Evolutionary conservation across 2,329 filamentous ascomycete genomes (phyloP).

Genomic region (Aaosphaeria arxii): DNA sequence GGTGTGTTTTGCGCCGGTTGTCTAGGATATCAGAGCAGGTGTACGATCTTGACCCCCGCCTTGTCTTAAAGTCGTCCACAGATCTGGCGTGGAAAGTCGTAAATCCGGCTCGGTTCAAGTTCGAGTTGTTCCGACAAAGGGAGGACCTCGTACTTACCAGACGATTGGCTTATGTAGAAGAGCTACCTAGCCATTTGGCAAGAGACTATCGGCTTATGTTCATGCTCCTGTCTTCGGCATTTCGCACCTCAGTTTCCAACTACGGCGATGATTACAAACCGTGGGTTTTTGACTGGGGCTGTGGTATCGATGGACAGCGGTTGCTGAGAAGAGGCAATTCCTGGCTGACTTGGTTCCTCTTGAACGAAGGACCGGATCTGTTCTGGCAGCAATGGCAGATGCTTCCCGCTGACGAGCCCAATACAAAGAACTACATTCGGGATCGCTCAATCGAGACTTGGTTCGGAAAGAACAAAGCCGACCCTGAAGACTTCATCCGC

Average conservation of each 20-base stretch:
- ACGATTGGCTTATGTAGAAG: constrained; percentile 18
- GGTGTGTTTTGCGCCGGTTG: constrained; percentile 21
- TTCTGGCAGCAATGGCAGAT: constrained; percentile 33
- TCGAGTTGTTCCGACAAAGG: constrained; percentile 11
- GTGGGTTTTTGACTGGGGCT: constrained; percentile 27
- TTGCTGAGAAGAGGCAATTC: constrained; percentile 22
- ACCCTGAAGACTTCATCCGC: constrained; percentile 12
- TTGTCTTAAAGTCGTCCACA: constrained; percentile 8
- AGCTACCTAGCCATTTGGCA: constrained; percentile 13
- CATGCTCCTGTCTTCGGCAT: constrained; percentile 24
- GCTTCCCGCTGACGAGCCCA: constrained; percentile 6
- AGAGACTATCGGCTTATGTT: constrained; percentile 31
- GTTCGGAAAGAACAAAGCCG: constrained; percentile 10
- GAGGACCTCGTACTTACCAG: constrained; percentile 17
- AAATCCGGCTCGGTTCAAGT: constrained; percentile 13
- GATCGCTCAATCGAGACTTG: constrained; percentile 21
- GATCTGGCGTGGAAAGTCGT: constrained; percentile 11
- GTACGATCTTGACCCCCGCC: constrained; percentile 7
- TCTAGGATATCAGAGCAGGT: constrained; percentile 22
- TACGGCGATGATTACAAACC: constrained; percentile 19
- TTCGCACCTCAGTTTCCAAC: constrained; percentile 23
- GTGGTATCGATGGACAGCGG: constrained; percentile 22
- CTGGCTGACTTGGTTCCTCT: constrained; percentile 32
- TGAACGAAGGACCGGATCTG: constrained; percentile 25
- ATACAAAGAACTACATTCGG: constrained; percentile 24